These are phyloP conservation scores for Grosmannia penicillata DNA, from an alignment of 2,329 filamentous ascomycete species.

Conservation along the genomic window DNA sequence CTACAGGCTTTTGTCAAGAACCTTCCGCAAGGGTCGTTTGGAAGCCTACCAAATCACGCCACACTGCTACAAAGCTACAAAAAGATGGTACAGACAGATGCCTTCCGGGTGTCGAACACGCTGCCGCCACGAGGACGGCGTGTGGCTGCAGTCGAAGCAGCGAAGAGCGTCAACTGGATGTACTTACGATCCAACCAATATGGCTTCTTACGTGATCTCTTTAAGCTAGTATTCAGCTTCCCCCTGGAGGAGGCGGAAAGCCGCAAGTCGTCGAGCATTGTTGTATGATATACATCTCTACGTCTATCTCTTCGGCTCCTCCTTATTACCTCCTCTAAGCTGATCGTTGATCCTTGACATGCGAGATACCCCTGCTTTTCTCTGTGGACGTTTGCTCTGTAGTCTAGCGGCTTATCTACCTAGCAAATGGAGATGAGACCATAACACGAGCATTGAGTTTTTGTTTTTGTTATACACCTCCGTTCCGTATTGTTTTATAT, in stretches of 20 bases:
- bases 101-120: conserved; percentile 39
- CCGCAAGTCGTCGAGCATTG: conserved; percentile 49
- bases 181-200: conserved; percentile 55
- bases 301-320: no score
- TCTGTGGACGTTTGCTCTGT: no score
- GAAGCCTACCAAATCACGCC: conserved; percentile 53
- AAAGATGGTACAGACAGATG: conserved; percentile 61
- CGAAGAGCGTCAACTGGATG: conserved; percentile 66
- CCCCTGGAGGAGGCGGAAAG: conserved; percentile 61
- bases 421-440: no score
- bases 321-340: no score
- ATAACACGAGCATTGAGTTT: no score
- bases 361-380: no score
- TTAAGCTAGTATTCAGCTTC: conserved; percentile 72
- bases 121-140: conserved; percentile 43
- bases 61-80: conserved; percentile 67
- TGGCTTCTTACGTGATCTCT: conserved; percentile 68
- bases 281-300: conserved; percentile 30
- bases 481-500: no score
- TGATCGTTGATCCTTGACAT: no score
- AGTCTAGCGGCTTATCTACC: no score
- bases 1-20: conserved; percentile 64
- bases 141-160: conserved; percentile 59
- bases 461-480: no score
- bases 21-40: conserved; percentile 66